phyloP scores from a whole-genome alignment of 2,329 filamentous ascomycete species.

The Calonectria hongkongensis region DNA sequence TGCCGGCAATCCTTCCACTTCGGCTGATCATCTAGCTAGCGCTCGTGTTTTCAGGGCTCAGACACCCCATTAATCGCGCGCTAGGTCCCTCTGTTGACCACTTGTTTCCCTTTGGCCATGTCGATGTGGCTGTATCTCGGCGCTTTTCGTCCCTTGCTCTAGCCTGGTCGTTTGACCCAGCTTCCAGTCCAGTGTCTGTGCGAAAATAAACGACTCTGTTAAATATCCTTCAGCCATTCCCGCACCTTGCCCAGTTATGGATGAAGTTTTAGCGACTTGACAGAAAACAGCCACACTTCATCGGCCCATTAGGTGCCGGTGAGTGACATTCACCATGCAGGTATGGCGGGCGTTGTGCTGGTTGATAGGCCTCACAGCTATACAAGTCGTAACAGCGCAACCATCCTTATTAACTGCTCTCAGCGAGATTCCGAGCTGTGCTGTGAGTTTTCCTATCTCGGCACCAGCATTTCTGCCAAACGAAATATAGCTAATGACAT shows the following conservation, averaged over 20 bases:
- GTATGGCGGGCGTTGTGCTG: slow-evolving; percentile 1
- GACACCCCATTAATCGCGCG: neutral
- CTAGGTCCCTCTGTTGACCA: neutral
- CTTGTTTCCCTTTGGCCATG: too few relatives aligned
- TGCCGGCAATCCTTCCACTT: neutral
- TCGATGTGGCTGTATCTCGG: slow-evolving; percentile 24
- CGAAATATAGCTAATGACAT: neutral
- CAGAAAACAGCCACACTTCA: neutral
- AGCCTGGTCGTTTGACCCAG: neutral
- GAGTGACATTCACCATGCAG: neutral
- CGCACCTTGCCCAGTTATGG: neutral
- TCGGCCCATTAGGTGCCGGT: neutral
- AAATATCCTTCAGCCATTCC: slow-evolving; percentile 8
- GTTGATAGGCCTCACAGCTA: slow-evolving; percentile 2
- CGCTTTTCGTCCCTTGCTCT: slow-evolving; percentile 6
- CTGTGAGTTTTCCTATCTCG: neutral
- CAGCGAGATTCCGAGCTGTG: neutral
- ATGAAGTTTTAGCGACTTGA: slow-evolving; percentile 1
- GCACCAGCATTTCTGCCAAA: neutral
- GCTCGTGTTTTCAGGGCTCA: neutral
- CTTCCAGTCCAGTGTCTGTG: neutral
- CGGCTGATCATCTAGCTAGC: neutral
- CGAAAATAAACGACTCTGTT: neutral
- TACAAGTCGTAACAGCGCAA: neutral
- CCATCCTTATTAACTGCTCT: neutral